These are phyloP conservation scores for Jaminaea rosea DNA, from an alignment of 1,284 basidiomycete species.

Conservation along the genomic window DNA sequence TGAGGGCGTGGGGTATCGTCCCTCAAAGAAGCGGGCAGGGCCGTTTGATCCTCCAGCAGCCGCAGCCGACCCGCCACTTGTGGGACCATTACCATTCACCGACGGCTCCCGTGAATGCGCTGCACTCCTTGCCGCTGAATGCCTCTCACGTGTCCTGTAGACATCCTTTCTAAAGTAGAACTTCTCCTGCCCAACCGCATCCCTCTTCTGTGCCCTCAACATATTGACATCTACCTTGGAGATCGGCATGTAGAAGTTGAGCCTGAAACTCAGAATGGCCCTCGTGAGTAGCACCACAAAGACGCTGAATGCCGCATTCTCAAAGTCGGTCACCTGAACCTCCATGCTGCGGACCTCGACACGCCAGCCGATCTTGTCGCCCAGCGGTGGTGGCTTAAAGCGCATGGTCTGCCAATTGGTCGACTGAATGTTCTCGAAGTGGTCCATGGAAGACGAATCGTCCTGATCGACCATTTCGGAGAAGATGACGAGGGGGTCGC, in stretches of 20 bases:
- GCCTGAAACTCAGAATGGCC: slow-evolving; percentile 78
- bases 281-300: slow-evolving; percentile 89
- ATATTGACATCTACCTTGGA: slow-evolving; percentile 98
- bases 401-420: slow-evolving; percentile 99
- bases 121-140: slow-evolving; percentile 25
- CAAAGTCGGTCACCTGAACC: slow-evolving; percentile 96
- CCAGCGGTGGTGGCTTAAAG: slow-evolving; percentile 85
- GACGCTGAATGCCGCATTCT: slow-evolving; percentile 92
- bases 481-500: slow-evolving; percentile 92
- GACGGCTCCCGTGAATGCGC: slow-evolving; percentile 13
- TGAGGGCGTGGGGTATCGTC: neutral
- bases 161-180: slow-evolving; percentile 88
- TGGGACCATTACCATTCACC: neutral
- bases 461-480: slow-evolving; percentile 89
- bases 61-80: slow-evolving; percentile 13
- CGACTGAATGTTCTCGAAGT: slow-evolving; percentile 99
- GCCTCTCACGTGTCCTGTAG: slow-evolving; percentile 52
- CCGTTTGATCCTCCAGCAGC: slow-evolving; percentile 47
- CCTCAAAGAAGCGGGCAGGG: slow-evolving; percentile 1
- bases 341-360: slow-evolving; percentile 99
- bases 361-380: slow-evolving; percentile 88
- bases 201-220: slow-evolving; percentile 73
- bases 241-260: slow-evolving; percentile 95
- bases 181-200: slow-evolving; percentile 64
- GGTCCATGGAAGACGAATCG: slow-evolving; percentile 75